phyloP scores from a whole-genome alignment of 2,329 filamentous ascomycete genomes.

The Chrysoporthe puriensis region DNA sequence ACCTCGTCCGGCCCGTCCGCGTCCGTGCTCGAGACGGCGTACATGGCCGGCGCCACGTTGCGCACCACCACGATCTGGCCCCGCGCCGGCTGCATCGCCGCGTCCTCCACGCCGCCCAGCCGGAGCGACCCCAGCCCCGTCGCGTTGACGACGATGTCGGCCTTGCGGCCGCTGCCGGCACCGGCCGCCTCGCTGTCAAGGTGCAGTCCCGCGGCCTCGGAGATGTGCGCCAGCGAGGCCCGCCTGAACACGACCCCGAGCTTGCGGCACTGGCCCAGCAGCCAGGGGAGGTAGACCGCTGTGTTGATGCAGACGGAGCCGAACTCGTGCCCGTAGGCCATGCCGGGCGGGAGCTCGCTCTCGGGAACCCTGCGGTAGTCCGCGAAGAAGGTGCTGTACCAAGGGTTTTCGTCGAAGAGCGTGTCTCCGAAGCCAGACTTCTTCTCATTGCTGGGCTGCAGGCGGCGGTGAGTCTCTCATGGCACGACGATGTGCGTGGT shows the following conservation, averaged over 20 bases:
- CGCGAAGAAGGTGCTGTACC: constrained; percentile 73
- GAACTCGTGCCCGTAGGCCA: constrained; percentile 75
- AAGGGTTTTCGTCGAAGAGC: constrained; percentile 69
- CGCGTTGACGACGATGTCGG: constrained; percentile 80
- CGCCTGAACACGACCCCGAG: constrained; percentile 72
- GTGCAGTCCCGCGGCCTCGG: constrained; percentile 67
- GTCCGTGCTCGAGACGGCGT: constrained; percentile 70
- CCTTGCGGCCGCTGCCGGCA: constrained; percentile 36
- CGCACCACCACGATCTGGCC: constrained; percentile 85
- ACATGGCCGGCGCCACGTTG: constrained; percentile 75
- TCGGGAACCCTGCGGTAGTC: constrained; percentile 68
- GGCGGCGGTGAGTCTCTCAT: neutral
- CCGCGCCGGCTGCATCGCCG: constrained; percentile 72
- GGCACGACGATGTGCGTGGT: neutral
- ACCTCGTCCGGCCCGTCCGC: constrained; percentile 76
- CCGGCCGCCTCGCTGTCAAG: constrained; percentile 49
- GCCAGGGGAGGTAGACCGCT: constrained; percentile 83
- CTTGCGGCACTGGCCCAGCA: constrained; percentile 77
- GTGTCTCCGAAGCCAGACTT: constrained; percentile 61
- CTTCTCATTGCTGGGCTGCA: neutral
- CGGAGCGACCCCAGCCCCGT: constrained; percentile 76
- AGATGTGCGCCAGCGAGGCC: constrained; percentile 68
- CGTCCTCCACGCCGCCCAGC: constrained; percentile 82
- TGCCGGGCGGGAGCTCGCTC: constrained; percentile 62
- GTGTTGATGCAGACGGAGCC: constrained; percentile 92